Conservation (phyloP, 257 asterid species). For the Capsicum baccatum region DNA sequence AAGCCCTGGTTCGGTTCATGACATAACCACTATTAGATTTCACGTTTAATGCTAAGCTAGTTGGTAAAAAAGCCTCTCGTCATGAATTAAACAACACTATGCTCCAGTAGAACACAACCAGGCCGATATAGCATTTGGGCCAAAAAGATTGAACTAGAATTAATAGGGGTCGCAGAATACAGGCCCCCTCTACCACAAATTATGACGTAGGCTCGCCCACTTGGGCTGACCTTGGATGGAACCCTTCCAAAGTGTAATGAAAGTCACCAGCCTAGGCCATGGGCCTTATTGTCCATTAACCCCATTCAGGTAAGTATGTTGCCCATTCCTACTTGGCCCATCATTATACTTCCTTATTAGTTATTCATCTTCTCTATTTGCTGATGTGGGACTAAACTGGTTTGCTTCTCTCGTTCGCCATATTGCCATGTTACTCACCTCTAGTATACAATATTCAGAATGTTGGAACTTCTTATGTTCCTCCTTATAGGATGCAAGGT, state of each 20-base stretch:
- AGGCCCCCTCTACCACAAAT: constrained; percentile 34
- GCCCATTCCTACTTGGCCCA: neutral
- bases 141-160: too few relatives aligned
- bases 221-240: constrained; percentile 30
- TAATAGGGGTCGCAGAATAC: constrained; percentile 33
- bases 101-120: too few relatives aligned
- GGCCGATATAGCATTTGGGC: too few relatives aligned
- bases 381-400: neutral
- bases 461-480: neutral
- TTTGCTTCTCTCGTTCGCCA: neutral
- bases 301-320: constrained; percentile 43
- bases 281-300: constrained; percentile 35
- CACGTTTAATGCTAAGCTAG: too few relatives aligned
- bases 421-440: too few relatives aligned
- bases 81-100: too few relatives aligned
- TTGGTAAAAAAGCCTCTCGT: too few relatives aligned
- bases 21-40: too few relatives aligned
- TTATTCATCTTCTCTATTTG: too few relatives aligned
- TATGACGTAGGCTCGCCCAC: constrained; percentile 39
- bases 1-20: too few relatives aligned
- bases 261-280: constrained; percentile 41
- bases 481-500: too few relatives aligned
- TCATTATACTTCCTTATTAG: neutral
- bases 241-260: constrained; percentile 46
- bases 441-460: neutral